Percentiles rank a stretch among this genome's conserved stretches.
Evolutionary conservation across 129 eudicot genomes (phyloP).

Genomic region (Saussurea involucrata): DNA sequence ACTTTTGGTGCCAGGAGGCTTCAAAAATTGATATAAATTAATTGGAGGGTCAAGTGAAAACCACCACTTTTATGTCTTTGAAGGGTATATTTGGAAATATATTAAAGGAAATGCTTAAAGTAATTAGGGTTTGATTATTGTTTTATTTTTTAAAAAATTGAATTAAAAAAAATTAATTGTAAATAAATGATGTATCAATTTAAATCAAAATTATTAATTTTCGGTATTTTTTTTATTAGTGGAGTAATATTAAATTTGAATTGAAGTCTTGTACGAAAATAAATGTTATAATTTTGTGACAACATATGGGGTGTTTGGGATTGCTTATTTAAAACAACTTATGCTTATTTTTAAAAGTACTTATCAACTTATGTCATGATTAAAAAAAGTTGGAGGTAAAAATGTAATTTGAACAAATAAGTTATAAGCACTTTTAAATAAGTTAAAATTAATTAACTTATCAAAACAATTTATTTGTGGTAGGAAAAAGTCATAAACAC

Average conservation of each 20-base stretch:
- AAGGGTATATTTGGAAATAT: constrained; percentile 17
- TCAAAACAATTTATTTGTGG: too few species aligned
- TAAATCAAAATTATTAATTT: background rate
- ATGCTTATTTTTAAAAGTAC: too few species aligned
- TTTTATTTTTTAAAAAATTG: background rate
- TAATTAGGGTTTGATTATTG: constrained; percentile 28
- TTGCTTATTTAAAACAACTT: too few species aligned
- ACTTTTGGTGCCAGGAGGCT: background rate
- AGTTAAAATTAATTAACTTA: too few species aligned
- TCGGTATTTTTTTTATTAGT: background rate
- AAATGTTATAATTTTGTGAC: background rate
- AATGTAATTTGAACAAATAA: too few species aligned
- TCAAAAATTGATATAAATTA: background rate
- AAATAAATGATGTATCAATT: background rate
- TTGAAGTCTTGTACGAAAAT: background rate
- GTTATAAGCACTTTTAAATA: too few species aligned
- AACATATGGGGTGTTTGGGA: background rate
- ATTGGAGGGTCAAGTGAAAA: constrained; percentile 9
- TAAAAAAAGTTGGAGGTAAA: too few species aligned
- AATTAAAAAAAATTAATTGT: background rate
- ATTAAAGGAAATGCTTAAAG: constrained; percentile 11
- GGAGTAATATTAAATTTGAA: background rate
- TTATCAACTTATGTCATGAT: too few species aligned
- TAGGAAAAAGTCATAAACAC: too few species aligned
- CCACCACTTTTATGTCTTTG: constrained; percentile 12